Percentiles rank a stretch among this genome's conserved stretches.
These are phyloP conservation scores for Candida verbasci DNA, from an alignment of 805 yeast genomes.

Conservation along the genomic window DNA sequence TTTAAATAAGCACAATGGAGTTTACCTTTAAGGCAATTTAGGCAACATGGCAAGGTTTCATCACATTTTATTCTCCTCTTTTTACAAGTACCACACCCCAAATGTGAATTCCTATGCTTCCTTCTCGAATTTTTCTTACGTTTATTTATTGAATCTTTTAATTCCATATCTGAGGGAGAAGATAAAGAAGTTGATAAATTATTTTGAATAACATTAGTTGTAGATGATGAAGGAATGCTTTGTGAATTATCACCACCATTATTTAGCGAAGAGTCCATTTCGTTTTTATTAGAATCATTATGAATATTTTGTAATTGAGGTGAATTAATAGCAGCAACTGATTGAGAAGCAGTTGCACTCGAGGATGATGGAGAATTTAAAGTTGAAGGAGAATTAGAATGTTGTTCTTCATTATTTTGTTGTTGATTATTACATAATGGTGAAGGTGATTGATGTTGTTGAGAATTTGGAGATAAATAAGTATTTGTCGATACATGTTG, in stretches of 20 bases:
- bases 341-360: background rate
- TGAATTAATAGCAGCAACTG: background rate
- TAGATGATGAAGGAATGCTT: background rate
- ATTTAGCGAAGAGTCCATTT: too few relatives aligned
- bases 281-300: background rate
- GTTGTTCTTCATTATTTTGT: background rate
- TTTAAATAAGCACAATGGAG: constrained; percentile 43
- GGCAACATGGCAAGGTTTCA: constrained; percentile 46
- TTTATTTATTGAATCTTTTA: constrained; percentile 9
- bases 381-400: background rate
- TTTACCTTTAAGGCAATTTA: constrained; percentile 44
- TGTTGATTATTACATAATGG: background rate
- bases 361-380: background rate
- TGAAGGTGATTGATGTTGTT: constrained; percentile 1
- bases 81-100: constrained; percentile 67
- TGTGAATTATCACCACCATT: background rate
- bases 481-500: background rate
- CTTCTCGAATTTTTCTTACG: constrained; percentile 46
- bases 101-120: constrained; percentile 63
- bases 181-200: background rate
- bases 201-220: constrained; percentile 4
- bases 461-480: background rate
- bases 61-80: constrained; percentile 50
- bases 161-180: constrained; percentile 2
- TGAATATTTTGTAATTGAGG: background rate